These are phyloP conservation scores for Metschnikowia lochheadii DNA, from an alignment of 805 yeast genomes.

Conservation along the genomic window DNA sequence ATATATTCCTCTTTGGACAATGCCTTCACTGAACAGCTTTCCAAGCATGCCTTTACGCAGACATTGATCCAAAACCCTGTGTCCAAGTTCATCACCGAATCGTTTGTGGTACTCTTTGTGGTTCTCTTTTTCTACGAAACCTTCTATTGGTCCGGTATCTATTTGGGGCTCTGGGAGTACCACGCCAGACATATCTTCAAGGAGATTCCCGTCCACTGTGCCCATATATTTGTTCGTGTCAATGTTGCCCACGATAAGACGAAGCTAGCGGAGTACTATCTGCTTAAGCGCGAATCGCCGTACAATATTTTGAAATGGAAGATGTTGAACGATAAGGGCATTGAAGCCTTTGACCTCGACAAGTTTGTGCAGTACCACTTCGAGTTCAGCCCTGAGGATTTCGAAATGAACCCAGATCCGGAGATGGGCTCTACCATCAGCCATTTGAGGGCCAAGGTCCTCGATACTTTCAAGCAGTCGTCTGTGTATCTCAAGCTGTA, in stretches of 20 bases:
- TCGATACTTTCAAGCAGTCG: slow-evolving; percentile 49
- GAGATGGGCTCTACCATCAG: slow-evolving; percentile 68
- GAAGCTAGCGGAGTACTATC: slow-evolving; percentile 26
- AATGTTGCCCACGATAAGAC: slow-evolving; percentile 29
- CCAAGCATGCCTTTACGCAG: slow-evolving; percentile 10
- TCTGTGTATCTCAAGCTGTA: slow-evolving; percentile 21
- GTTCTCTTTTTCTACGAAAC: slow-evolving; percentile 33
- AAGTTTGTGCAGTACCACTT: slow-evolving; percentile 52
- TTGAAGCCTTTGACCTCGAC: slow-evolving; percentile 15
- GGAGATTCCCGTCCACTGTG: slow-evolving; percentile 77
- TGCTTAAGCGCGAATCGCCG: slow-evolving; percentile 22
- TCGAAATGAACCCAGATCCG: slow-evolving; percentile 52
- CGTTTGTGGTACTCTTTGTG: slow-evolving; percentile 13
- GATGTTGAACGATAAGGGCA: slow-evolving; percentile 17
- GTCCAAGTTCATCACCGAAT: slow-evolving; percentile 15
- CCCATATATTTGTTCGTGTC: slow-evolving; percentile 59
- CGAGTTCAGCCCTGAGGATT: slow-evolving; percentile 82
- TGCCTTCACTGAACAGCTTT: slow-evolving; percentile 8
- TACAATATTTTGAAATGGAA: slow-evolving; percentile 21
- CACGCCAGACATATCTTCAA: slow-evolving; percentile 59
- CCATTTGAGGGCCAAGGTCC: slow-evolving; percentile 55
- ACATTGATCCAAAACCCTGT: slow-evolving; percentile 17
- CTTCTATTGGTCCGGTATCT: slow-evolving; percentile 42
- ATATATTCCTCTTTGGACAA: slow-evolving; percentile 6
- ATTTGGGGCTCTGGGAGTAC: slow-evolving; percentile 43